phyloP scores from a whole-genome alignment of 768 basidiomycete species.

The Suillus subluteus region DNA sequence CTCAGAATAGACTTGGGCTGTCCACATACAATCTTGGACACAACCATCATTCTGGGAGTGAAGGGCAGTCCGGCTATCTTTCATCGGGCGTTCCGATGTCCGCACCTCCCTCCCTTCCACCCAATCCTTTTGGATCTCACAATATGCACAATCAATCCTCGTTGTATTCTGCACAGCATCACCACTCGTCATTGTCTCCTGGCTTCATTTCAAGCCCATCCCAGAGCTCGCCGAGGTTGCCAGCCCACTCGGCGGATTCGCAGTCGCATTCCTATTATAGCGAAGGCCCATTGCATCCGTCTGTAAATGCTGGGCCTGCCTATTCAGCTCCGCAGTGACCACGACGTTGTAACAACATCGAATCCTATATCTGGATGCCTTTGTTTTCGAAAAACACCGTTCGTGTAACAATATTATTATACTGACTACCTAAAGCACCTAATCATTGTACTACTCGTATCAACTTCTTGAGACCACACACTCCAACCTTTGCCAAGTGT shows the following conservation, averaged over 20 bases:
- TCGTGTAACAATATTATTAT: slow-evolving; percentile 37
- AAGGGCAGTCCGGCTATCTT: slow-evolving; percentile 31
- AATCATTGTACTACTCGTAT: slow-evolving; percentile 23
- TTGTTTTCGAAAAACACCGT: slow-evolving; percentile 19
- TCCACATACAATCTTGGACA: slow-evolving; percentile 39
- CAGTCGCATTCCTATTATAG: slow-evolving; percentile 35
- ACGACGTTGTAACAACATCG: slow-evolving; percentile 9
- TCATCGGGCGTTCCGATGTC: slow-evolving; percentile 51
- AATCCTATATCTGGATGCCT: slow-evolving; percentile 14
- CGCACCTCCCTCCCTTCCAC: slow-evolving; percentile 52
- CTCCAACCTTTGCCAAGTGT: slow-evolving; percentile 11
- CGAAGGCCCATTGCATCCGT: slow-evolving; percentile 30
- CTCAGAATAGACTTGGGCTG: slow-evolving; percentile 43
- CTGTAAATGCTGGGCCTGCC: slow-evolving; percentile 31
- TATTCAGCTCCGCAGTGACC: slow-evolving; percentile 34
- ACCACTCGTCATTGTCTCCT: slow-evolving; percentile 32
- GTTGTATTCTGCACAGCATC: slow-evolving; percentile 36
- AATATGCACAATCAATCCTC: slow-evolving; percentile 28
- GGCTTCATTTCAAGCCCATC: slow-evolving; percentile 34
- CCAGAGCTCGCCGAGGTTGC: slow-evolving; percentile 33
- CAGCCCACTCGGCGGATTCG: slow-evolving; percentile 28
- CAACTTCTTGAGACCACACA: slow-evolving; percentile 31
- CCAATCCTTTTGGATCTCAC: slow-evolving; percentile 37
- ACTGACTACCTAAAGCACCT: slow-evolving; percentile 36
- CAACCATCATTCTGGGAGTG: slow-evolving; percentile 46